These are phyloP conservation scores for Aphanomyces invadans DNA, from an alignment of 352 stramenopile species.

Conservation along the genomic window DNA sequence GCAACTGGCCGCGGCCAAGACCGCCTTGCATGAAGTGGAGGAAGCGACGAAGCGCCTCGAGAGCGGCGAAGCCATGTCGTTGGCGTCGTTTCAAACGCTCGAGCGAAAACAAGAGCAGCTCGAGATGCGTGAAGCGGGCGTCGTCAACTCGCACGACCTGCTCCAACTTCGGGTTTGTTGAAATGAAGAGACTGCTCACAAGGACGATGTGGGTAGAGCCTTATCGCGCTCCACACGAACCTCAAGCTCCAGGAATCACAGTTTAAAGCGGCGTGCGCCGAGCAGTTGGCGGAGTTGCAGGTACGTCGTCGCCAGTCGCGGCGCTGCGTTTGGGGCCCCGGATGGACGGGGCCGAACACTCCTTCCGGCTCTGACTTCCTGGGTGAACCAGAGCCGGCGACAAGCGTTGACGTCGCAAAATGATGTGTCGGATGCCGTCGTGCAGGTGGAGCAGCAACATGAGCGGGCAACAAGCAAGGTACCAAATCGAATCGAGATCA, in stretches of 20 bases:
- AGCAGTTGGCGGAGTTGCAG: constrained; percentile 36
- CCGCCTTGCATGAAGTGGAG: background rate
- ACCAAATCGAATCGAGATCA: too few species aligned
- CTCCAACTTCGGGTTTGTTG: background rate
- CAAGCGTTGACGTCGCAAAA: constrained; percentile 29
- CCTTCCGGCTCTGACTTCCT: too few species aligned
- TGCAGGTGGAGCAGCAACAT: constrained; percentile 38
- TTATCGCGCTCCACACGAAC: constrained; percentile 42
- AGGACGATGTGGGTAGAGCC: constrained; percentile 33
- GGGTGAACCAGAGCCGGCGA: constrained; percentile 38
- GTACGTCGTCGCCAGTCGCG: too few species aligned
- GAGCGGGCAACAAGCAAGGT: constrained; percentile 31
- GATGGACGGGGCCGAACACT: too few species aligned
- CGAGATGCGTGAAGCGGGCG: background rate
- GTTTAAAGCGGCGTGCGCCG: constrained; percentile 30
- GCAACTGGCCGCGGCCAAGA: background rate
- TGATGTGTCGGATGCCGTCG: constrained; percentile 36
- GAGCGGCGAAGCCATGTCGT: background rate
- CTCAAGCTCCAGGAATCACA: constrained; percentile 34
- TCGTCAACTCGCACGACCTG: constrained; percentile 5
- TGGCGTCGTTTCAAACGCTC: background rate
- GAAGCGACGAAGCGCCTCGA: background rate
- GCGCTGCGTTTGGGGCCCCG: too few species aligned
- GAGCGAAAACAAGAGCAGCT: constrained; percentile 10
- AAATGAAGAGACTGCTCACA: constrained; percentile 1